These are phyloP conservation scores for Anthracocystis panici-leucophaei DNA, from an alignment of 1,284 basidiomycete species.

Conservation along the genomic window DNA sequence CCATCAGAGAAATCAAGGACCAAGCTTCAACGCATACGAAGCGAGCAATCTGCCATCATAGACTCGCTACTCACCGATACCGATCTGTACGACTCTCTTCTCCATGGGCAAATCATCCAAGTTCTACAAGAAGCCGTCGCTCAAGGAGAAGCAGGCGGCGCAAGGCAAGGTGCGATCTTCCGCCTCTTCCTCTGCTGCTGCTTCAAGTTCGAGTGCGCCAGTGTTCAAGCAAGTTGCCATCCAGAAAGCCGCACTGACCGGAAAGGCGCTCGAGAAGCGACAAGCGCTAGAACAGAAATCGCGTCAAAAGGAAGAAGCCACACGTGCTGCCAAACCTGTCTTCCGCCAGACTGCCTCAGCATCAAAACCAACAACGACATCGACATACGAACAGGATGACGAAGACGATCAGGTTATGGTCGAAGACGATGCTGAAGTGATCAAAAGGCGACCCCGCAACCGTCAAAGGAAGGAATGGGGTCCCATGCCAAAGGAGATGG, in stretches of 20 bases:
- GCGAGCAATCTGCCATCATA: background rate
- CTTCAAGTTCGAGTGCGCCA: slow-evolving; percentile 11
- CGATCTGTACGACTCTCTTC: background rate
- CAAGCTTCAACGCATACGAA: background rate
- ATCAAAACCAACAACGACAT: background rate
- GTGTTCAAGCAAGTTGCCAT: slow-evolving; percentile 24
- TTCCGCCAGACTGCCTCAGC: slow-evolving; percentile 32
- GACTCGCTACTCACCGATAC: background rate
- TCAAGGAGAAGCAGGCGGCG: slow-evolving; percentile 48
- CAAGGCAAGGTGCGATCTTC: slow-evolving; percentile 44
- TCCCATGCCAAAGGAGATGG: slow-evolving; percentile 49
- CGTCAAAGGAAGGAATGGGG: slow-evolving; percentile 46
- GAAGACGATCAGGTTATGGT: slow-evolving; percentile 19
- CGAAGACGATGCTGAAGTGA: slow-evolving; percentile 22
- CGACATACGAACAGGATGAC: slow-evolving; percentile 14
- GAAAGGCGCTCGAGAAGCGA: slow-evolving; percentile 39
- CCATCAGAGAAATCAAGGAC: background rate
- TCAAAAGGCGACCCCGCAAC: slow-evolving; percentile 48
- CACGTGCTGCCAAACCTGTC: slow-evolving; percentile 40
- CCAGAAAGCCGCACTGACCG: slow-evolving; percentile 36
- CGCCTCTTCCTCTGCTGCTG: slow-evolving; percentile 11
- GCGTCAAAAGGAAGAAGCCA: slow-evolving; percentile 41
- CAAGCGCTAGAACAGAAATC: slow-evolving; percentile 35
- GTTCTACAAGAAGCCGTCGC: slow-evolving; percentile 55
- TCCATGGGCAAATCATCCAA: slow-evolving; percentile 54